phyloP scores from a whole-genome alignment of 805 yeast genomes.

The Wickerhamiella sorbophila region DNA sequence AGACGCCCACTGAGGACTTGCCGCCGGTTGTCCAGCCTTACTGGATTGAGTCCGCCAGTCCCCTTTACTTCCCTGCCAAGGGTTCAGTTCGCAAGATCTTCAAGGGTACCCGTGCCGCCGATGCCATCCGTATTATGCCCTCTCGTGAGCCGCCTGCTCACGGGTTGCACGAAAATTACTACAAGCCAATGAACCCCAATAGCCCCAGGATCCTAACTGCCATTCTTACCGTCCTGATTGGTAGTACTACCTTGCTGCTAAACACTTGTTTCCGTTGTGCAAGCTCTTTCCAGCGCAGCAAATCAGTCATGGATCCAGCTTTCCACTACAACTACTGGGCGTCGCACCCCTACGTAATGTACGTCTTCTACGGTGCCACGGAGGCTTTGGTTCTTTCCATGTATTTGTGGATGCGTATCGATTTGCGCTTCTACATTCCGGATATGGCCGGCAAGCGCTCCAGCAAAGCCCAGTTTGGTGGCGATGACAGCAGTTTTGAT shows the following conservation, averaged over 20 bases:
- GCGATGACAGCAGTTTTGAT: background rate
- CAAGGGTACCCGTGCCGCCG: slow-evolving; percentile 32
- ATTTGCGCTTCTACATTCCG: slow-evolving; percentile 68
- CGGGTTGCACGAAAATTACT: slow-evolving; percentile 38
- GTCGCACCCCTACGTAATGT: slow-evolving; percentile 44
- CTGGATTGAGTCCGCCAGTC: slow-evolving; percentile 57
- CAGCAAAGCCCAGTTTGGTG: background rate
- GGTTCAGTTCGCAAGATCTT: slow-evolving; percentile 28
- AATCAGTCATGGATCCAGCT: slow-evolving; percentile 6
- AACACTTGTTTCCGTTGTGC: slow-evolving; percentile 24
- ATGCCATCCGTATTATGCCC: slow-evolving; percentile 45
- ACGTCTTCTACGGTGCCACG: slow-evolving; percentile 52
- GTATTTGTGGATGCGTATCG: slow-evolving; percentile 52
- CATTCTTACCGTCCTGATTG: slow-evolving; percentile 22
- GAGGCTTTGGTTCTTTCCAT: slow-evolving; percentile 44
- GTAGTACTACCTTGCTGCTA: slow-evolving; percentile 17
- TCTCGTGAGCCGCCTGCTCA: slow-evolving; percentile 33
- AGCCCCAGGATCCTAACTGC: slow-evolving; percentile 30
- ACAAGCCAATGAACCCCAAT: slow-evolving; percentile 26
- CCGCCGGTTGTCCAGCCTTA: slow-evolving; percentile 43
- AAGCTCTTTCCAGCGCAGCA: slow-evolving; percentile 18
- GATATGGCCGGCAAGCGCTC: slow-evolving; percentile 24
- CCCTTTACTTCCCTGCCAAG: slow-evolving; percentile 44
- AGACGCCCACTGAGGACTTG: slow-evolving; percentile 25
- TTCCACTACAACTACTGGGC: slow-evolving; percentile 29